Base-by-base conservation (phyloP, 345 rosid genomes). In the Gossypium australe region DNA sequence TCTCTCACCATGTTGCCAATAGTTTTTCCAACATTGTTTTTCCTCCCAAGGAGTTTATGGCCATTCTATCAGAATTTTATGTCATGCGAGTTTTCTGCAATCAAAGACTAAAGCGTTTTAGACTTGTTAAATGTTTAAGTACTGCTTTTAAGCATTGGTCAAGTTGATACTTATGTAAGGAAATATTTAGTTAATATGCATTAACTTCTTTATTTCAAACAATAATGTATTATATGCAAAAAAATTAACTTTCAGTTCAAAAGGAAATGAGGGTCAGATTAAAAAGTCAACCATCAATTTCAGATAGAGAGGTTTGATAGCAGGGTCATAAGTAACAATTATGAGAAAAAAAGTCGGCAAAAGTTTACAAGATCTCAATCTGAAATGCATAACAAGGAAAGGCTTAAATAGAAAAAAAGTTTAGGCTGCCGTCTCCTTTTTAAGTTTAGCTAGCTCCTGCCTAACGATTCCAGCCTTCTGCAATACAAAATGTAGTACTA, bases 371-470 rank as follows among this genome's bases (percentile, higher is more conserved):
- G 24, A 17, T 53, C 22, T 53, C 58, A 53, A 17, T 70, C 18
- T 20, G 11, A 22, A 9, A 47, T 11, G 11, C n/a, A 6, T 41
- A 62, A 53, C 49, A 38, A 18, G 34, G 14, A 24, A 41, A 22
- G 4, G 34, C 11, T 12, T 20, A 27, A n/a, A 25, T 9, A 48
- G 14, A 38, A 60, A 17, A 17, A 17, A 6, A 20, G 44, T 58
- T 70, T 77, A 81, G 63, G 78, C 76, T 2, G 76, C 75, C 59
- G 60, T 80, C 80, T 79, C 87, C 77, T 82, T 86, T 65, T 82
- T 86, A 74, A 86, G 83, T 73, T 86, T 86, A 0, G 87, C 84
- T 72, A 86, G 84, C 79, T 84, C 89, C 74, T 86, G 87, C 86
- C 86, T 81, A 8, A 86, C 80, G 61, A 84, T 78, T 73, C 86